Evolutionary conservation across 169 alveolate species (phyloP).

Genomic region (Plasmodium gallinaceum): DNA sequence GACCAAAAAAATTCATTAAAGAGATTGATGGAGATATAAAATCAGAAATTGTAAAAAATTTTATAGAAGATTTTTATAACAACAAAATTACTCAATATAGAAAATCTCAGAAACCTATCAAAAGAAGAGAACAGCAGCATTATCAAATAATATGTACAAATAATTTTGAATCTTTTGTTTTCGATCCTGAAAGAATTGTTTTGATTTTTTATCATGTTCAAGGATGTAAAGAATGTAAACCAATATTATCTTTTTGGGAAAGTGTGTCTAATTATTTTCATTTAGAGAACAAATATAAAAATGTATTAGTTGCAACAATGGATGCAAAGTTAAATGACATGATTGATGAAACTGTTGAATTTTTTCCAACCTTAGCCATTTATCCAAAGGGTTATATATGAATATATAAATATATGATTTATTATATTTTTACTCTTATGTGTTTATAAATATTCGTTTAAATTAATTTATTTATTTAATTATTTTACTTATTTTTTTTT

Average conservation of each 20-base stretch:
- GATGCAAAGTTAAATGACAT: slow-evolving; percentile 72
- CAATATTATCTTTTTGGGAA: slow-evolving; percentile 50
- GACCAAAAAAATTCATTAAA: slow-evolving; percentile 54
- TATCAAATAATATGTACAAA: slow-evolving; percentile 56
- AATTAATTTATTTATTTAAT: background rate
- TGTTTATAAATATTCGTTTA: background rate
- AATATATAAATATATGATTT: background rate
- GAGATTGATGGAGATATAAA: slow-evolving; percentile 20
- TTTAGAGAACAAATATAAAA: slow-evolving; percentile 36
- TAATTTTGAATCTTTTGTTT: slow-evolving; percentile 57
- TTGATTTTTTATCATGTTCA: slow-evolving; percentile 64
- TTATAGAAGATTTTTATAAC: slow-evolving; percentile 18
- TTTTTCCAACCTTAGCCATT: slow-evolving; percentile 46
- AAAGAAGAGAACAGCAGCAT: slow-evolving; percentile 28
- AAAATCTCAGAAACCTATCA: slow-evolving; percentile 39
- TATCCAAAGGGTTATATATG: slow-evolving; percentile 50
- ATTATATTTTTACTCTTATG: background rate
- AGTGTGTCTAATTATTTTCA: slow-evolving; percentile 49
- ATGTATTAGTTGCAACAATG: slow-evolving; percentile 72
- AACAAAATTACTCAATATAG: slow-evolving; percentile 27
- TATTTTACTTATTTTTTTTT: background rate
- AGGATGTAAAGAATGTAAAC: slow-evolving; percentile 74
- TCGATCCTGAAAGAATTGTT: slow-evolving; percentile 52
- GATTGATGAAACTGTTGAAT: slow-evolving; percentile 43
- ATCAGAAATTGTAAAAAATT: background rate